Evolutionary conservation across 805 yeast genomes (phyloP), one percentile per base, ranked within the genome.

Genomic region (Candida boidinii): DNA sequence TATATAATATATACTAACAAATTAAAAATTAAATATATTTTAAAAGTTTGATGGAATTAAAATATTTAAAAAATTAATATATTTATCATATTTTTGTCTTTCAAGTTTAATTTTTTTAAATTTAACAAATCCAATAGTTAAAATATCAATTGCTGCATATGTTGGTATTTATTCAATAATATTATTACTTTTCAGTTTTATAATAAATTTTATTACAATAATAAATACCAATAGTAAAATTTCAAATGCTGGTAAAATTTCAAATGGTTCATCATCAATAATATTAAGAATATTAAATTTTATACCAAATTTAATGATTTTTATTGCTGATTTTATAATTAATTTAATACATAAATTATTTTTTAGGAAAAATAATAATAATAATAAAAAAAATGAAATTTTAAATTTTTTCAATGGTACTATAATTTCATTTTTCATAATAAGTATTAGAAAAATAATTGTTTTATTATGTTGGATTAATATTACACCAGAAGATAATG

Each of bases 81-180:
- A 23, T 17, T 3, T 23, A 4, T 5, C 26, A 23, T 29, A 29
- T 16, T 4, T 7, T 12, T 4, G 15, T 5, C 22, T 21, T 29
- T 14, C 20, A 3, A 7, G 11, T 10, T 7, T 29, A 8, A n/a
- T 29, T 5, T 7, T 51, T 2, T 25, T 55, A 4, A 43, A 45
- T 6, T 36, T 39, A 3, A 18, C 48, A 10, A 51, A 47, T 30
- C 53, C 53, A 4, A 16, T 56, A 7, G 39, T 44, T 18, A 53
- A 49, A 37, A 49, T 56, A 6, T 39, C 51, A 10, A 16, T 55
- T 25, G 60, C 59, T 2, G 27, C 46, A 12, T 51, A 51, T 34
- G 35, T 40, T 6, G 62, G 57, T 2, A 27, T 51, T 13, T 45
- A 43, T 15, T 29, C 37, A 3, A 39, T 49, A 7, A 29, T 44